Percentiles rank a stretch among this genome's conserved stretches.
phyloP scores from a whole-genome alignment of 441 rosid species.

The Pelargonium fulgidum region DNA sequence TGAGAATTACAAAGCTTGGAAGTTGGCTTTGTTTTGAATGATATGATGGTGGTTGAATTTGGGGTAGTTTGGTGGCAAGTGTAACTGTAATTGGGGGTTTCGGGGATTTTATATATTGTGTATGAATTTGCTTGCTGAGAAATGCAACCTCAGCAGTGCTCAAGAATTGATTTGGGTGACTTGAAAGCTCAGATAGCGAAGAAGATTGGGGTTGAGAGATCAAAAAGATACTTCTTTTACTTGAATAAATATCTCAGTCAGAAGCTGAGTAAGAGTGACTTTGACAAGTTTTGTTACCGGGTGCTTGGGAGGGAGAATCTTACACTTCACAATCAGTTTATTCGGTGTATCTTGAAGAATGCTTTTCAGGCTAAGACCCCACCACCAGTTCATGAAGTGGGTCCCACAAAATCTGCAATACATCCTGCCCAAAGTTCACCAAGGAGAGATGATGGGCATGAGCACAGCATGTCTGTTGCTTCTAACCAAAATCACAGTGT shows the following conservation, averaged over 20 bases:
- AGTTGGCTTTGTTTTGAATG: not conserved
- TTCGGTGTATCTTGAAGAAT: conserved; percentile 65
- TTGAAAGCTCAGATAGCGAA: conserved; percentile 59
- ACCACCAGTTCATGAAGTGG: conserved; percentile 43
- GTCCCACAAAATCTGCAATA: conserved; percentile 38
- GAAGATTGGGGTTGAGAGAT: conserved; percentile 73
- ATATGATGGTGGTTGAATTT: not conserved
- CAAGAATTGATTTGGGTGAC: conserved; percentile 75
- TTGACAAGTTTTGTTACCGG: conserved; percentile 60
- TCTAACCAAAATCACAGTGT: conserved; percentile 49
- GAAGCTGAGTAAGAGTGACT: conserved; percentile 74
- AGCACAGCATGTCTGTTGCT: conserved; percentile 39
- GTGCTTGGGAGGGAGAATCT: conserved; percentile 83
- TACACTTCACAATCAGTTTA: conserved; percentile 69
- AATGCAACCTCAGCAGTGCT: conserved; percentile 74
- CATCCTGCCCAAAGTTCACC: conserved; percentile 38
- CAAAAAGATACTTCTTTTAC: conserved; percentile 59
- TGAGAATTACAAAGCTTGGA: not conserved
- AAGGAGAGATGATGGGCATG: conserved; percentile 48
- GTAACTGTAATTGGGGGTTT: conserved; percentile 25
- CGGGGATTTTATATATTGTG: conserved; percentile 38
- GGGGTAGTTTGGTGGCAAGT: not conserved
- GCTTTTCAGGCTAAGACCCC: conserved; percentile 60
- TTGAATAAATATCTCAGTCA: conserved; percentile 68
- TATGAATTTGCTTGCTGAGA: conserved; percentile 42